Evolutionary conservation across 306 rosid species (phyloP).

Genomic region (Ochetophila trinervis): DNA sequence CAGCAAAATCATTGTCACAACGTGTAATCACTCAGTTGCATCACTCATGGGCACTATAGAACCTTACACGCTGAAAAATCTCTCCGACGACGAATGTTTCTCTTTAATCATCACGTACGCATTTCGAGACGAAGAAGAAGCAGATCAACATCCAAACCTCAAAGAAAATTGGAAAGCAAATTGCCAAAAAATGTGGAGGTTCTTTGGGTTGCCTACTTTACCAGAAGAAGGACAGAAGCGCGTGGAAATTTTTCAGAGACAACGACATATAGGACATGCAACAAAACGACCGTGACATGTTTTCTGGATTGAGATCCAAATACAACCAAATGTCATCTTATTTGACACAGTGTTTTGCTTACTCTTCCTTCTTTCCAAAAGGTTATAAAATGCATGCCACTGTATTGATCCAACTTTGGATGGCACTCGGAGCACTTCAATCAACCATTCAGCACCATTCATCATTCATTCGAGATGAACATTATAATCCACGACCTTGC

Average conservation of each 20-base stretch:
- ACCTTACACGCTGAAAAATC: too few relatives aligned
- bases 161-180: not conserved
- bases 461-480: too few relatives aligned
- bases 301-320: slow-evolving; percentile 4
- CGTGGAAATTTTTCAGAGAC: not conserved
- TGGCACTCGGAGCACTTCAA: slow-evolving; percentile 11
- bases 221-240: not conserved
- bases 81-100: too few relatives aligned
- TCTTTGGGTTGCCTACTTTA: not conserved
- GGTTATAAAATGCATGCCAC: not conserved
- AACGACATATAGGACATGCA: not conserved
- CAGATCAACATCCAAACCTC: not conserved
- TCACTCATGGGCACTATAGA: too few relatives aligned
- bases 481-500: not conserved
- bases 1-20: too few relatives aligned
- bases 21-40: too few relatives aligned
- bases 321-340: slow-evolving; percentile 18
- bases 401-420: not conserved
- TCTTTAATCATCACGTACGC: too few relatives aligned
- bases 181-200: slow-evolving; percentile 15
- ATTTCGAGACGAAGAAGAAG: not conserved
- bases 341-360: slow-evolving; percentile 18
- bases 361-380: slow-evolving; percentile 11
- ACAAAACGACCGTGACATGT: not conserved
- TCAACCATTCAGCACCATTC: too few relatives aligned